Base-by-base conservation (phyloP, 768 basidiomycete species). In the Pluteus cervinus region DNA sequence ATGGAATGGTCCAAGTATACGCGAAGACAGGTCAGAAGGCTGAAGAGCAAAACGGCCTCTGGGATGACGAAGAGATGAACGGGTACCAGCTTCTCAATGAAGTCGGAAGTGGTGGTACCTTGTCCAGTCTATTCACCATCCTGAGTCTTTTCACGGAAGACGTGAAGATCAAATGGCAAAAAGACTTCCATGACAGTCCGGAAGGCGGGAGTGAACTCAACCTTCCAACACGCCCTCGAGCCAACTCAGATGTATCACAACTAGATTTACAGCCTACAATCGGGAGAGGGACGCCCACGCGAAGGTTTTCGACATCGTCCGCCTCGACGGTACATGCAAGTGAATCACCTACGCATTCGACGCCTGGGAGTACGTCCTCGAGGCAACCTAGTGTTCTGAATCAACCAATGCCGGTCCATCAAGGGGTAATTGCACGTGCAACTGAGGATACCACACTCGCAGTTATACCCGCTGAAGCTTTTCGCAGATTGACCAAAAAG, bases 391-490 rank as follows among this genome's bases (percentile, higher is more conserved):
- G n/a, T n/a, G n/a, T n/a, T n/a, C n/a, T 29, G 41, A 45, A 24
- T 32, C 43, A 11, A 32, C 37, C 22, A 48, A 50, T n/a, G 55
- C 63, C 68, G 31, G 51, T 68, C 29, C 75, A 77, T 49, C 75
- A 79, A 49, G 86, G 86, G 4, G 79, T 86, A 4, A 79, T 98
- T 15, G 93, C 92, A n/a, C 73, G 94, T 24, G 96, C 96, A 5
- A 83, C 84, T 4, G 86, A 88, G 37, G 96, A 99, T 51, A 87
- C 87, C 4, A 98, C 96, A 2, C 66, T 99, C 14, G 96, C 94
- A n/a, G 94, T 99, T 7, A 98, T 99, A 39, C 96, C 96, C 17
- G 94, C 96, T 2, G 92, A 97, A 57, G 96, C 94, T 4, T 99
- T 99, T 62, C 72, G 85, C 39, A 72, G 92, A 34, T 65, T 99